Base-by-base conservation (phyloP, 2,329 filamentous ascomycete genomes). In the Phialophora expanda region DNA sequence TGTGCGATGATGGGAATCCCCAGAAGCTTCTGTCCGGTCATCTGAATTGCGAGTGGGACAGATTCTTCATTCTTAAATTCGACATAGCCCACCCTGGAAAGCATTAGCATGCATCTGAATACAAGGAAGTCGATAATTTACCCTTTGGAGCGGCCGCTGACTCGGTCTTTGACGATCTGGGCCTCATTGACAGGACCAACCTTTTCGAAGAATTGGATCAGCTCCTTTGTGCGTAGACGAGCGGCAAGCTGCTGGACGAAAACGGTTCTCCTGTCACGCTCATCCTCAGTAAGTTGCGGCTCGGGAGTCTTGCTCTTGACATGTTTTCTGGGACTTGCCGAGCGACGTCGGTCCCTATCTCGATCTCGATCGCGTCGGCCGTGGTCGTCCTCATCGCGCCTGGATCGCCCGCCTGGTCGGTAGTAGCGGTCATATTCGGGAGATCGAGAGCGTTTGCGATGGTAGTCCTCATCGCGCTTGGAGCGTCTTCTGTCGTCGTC, bases 1-100 rank as follows among this genome's bases (percentile, higher is more conserved):
- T 98, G 94, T 62, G 94, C 96, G 75, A 99, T 99, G 78, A 99
- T 96, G 66, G 95, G 95, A 73, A 99, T 97, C 85, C 93, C 93
- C 90, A 97, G 85, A 81, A 99, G 90, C 82, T 95, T 97, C 84
- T 98, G 94, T 81, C 95, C 95, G 79, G 95, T 99, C 84, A 99
- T 93, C 83, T 97, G 91, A 78, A 99, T 91, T 76, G 96, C 95
- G 82, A 91, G 89, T 75, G 89, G 85, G 74, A 99, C 94, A 73
- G 93, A 96, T 74, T 96, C 92, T 86, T 98, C 94, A 76, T 91
- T 88, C 78, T 93, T 96, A 81, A 99, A 99, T 84, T 99, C 95
- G 83, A 99, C 96, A 76, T 99, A 99, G 78, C 96, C 95, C 79
- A 99, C 95, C 80, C 95, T 98, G 73, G 14, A 53, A 8, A 56